These are phyloP conservation scores for Pestalotiopsis sp. DNA, from an alignment of 2,329 filamentous ascomycete genomes.

Conservation along the genomic window DNA sequence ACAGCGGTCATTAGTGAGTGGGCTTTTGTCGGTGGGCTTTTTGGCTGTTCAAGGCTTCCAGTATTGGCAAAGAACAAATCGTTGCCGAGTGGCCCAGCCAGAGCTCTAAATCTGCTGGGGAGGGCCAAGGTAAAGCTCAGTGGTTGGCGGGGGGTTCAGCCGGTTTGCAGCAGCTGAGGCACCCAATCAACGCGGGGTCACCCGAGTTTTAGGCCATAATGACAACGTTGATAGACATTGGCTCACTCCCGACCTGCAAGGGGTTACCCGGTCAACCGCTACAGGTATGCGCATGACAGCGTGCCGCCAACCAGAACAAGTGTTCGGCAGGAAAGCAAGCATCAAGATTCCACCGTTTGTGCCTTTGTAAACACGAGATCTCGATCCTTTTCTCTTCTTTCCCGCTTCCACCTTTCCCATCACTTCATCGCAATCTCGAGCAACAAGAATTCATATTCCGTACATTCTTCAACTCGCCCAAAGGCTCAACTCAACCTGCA, in stretches of 20 bases:
- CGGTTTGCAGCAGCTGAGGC: neutral
- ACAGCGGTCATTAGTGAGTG: neutral
- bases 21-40: neutral
- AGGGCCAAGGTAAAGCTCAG: neutral
- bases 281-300: neutral
- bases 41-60: neutral
- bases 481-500: neutral
- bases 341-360: neutral
- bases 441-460: neutral
- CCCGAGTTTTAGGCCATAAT: neutral
- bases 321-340: slow-evolving; percentile 1
- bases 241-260: neutral
- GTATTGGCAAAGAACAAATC: neutral
- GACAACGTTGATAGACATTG: neutral
- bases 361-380: neutral
- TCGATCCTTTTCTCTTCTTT: neutral
- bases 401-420: neutral
- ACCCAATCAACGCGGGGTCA: slow-evolving; percentile 5
- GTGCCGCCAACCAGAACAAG: slow-evolving; percentile 2
- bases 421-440: neutral
- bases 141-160: neutral
- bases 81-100: neutral
- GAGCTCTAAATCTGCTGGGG: neutral
- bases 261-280: slow-evolving; percentile 1
- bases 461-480: neutral